Conservation (phyloP, 2,329 filamentous ascomycete species). For the Claviceps purpurea region DNA sequence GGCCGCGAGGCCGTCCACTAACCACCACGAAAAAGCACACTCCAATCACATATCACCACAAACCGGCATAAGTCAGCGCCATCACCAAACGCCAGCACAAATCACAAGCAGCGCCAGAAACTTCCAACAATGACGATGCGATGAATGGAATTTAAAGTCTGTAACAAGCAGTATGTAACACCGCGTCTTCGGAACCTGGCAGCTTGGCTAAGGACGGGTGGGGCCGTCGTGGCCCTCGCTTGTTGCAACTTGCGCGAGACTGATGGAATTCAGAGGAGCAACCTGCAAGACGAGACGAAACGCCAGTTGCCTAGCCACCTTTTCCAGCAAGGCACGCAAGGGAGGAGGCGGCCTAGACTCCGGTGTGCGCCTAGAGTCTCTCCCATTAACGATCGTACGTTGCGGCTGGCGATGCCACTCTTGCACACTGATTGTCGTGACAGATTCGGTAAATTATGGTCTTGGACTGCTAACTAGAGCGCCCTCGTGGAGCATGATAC, state of each 20-base stretch:
- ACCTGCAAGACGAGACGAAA: neutral
- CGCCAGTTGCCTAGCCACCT: neutral
- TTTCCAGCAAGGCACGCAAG: neutral
- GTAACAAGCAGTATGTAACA: neutral
- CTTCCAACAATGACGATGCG: neutral
- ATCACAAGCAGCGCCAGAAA: no score
- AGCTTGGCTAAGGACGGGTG: neutral
- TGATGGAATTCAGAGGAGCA: neutral
- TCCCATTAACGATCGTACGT: no score
- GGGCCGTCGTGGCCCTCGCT: neutral
- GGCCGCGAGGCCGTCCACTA: neutral
- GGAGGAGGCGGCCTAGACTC: neutral
- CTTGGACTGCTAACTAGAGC: neutral
- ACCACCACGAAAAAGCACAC: neutral
- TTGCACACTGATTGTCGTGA: neutral
- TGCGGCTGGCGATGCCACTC: neutral
- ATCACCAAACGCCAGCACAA: no score
- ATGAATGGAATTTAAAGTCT: neutral
- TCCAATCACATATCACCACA: no score
- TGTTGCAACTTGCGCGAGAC: neutral
- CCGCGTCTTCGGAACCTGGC: conserved; percentile 1
- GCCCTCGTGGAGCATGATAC: neutral
- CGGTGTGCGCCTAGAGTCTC: no score
- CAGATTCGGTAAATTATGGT: no score
- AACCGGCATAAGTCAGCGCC: no score